Percentiles rank a stretch among this genome's conserved stretches.
These are phyloP conservation scores for Thermomyces lanuginosus DNA, from an alignment of 2,329 filamentous ascomycete species.

Conservation along the genomic window DNA sequence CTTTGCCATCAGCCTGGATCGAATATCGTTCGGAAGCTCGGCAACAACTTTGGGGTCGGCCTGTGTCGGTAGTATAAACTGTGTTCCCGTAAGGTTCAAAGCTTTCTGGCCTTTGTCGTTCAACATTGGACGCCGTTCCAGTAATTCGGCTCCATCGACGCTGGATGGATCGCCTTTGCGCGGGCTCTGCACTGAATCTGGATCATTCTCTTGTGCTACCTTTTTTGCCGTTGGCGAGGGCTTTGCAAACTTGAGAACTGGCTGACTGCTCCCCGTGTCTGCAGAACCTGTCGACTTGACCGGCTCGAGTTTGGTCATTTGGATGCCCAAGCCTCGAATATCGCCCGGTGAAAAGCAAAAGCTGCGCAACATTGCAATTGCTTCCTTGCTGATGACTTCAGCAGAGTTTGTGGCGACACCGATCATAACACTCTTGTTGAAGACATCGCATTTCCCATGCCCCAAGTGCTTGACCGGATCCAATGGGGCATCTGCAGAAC, in stretches of 20 bases:
- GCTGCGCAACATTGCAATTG: slow-evolving; percentile 64
- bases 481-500: slow-evolving; percentile 68
- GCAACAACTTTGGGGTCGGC: slow-evolving; percentile 67
- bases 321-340: slow-evolving; percentile 77
- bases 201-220: slow-evolving; percentile 19
- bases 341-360: slow-evolving; percentile 81
- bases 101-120: slow-evolving; percentile 37
- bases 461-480: slow-evolving; percentile 88
- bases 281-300: slow-evolving; percentile 42
- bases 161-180: slow-evolving; percentile 17
- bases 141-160: slow-evolving; percentile 11
- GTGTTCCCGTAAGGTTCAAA: slow-evolving; percentile 68
- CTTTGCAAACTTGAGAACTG: slow-evolving; percentile 65
- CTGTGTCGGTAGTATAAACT: slow-evolving; percentile 75
- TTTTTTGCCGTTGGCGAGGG: slow-evolving; percentile 16
- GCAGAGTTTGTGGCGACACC: slow-evolving; percentile 69
- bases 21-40: slow-evolving; percentile 70
- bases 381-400: slow-evolving; percentile 59
- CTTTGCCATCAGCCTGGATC: slow-evolving; percentile 54
- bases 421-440: slow-evolving; percentile 72
- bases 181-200: slow-evolving; percentile 33
- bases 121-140: slow-evolving; percentile 16
- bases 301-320: slow-evolving; percentile 82
- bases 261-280: slow-evolving; percentile 59
- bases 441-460: slow-evolving; percentile 86